phyloP scores from a whole-genome alignment of 345 rosid species.

The Streptanthus diversifolius region DNA sequence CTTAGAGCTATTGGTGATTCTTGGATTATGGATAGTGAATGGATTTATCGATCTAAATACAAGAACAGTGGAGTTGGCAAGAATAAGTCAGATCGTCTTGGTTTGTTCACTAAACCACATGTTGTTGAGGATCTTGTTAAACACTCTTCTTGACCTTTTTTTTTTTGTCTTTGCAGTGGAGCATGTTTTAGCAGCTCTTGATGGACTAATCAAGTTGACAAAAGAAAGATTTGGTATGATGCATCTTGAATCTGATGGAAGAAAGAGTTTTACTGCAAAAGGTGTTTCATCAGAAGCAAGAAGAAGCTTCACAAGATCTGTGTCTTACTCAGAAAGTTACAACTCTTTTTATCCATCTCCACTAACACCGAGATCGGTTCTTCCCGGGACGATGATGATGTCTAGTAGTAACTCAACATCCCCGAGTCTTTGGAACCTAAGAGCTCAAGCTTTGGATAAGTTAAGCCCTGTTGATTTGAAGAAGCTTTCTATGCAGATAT shows the following conservation, averaged over 20 bases:
- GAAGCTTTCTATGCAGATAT: slow-evolving; percentile 45
- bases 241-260: slow-evolving; percentile 44
- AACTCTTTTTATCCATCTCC: slow-evolving; percentile 40
- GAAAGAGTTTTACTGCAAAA: slow-evolving; percentile 25
- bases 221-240: slow-evolving; percentile 53
- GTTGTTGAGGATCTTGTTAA: background rate
- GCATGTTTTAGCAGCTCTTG: slow-evolving; percentile 53
- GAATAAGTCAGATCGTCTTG: slow-evolving; percentile 46
- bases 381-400: slow-evolving; percentile 28
- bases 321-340: slow-evolving; percentile 40
- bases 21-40: slow-evolving; percentile 51
- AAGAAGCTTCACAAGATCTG: slow-evolving; percentile 31
- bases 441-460: slow-evolving; percentile 70
- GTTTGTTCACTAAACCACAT: slow-evolving; percentile 27
- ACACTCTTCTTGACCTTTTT: background rate
- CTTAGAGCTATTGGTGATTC: slow-evolving; percentile 66
- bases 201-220: slow-evolving; percentile 48
- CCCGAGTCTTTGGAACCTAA: slow-evolving; percentile 41
- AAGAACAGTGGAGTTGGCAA: slow-evolving; percentile 39
- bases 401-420: slow-evolving; percentile 33
- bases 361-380: slow-evolving; percentile 41
- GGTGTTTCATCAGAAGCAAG: slow-evolving; percentile 22
- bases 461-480: slow-evolving; percentile 64
- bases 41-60: slow-evolving; percentile 49
- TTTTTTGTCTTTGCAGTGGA: slow-evolving; percentile 40